Conservation (phyloP, 441 rosid genomes). For the Syzygium syzygioides region DNA sequence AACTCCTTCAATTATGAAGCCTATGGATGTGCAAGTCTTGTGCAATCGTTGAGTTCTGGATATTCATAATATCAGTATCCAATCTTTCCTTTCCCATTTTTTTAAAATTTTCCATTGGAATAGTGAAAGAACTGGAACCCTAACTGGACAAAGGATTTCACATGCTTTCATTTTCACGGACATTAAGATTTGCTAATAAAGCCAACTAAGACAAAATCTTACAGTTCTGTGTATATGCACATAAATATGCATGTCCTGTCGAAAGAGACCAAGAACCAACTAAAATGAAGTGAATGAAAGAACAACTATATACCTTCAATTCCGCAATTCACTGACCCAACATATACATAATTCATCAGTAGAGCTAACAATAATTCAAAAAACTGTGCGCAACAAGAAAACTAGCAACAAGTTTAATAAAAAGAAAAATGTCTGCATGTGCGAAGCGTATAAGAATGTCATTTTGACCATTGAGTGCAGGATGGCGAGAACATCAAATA, state of each 20-base stretch:
- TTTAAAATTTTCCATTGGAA: neutral
- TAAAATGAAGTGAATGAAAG: neutral
- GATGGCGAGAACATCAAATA: neutral
- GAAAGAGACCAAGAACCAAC: neutral
- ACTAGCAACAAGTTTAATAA: neutral
- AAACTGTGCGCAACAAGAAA: neutral
- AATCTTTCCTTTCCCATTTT: neutral
- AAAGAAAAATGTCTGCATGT: neutral
- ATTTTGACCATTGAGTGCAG: neutral
- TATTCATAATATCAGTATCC: neutral
- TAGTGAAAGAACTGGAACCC: neutral
- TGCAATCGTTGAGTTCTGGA: neutral
- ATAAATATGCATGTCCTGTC: neutral
- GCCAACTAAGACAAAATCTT: neutral
- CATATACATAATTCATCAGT: neutral
- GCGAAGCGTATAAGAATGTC: neutral
- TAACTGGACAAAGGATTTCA: neutral
- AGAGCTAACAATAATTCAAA: neutral
- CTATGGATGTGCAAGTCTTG: neutral
- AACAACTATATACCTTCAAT: neutral
- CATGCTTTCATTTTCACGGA: neutral
- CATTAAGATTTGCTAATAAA: neutral
- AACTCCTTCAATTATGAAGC: neutral
- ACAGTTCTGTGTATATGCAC: neutral
- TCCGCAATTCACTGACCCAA: neutral